Conservation (phyloP, 257 asterid species). For the Paraleonurus japonicus region DNA sequence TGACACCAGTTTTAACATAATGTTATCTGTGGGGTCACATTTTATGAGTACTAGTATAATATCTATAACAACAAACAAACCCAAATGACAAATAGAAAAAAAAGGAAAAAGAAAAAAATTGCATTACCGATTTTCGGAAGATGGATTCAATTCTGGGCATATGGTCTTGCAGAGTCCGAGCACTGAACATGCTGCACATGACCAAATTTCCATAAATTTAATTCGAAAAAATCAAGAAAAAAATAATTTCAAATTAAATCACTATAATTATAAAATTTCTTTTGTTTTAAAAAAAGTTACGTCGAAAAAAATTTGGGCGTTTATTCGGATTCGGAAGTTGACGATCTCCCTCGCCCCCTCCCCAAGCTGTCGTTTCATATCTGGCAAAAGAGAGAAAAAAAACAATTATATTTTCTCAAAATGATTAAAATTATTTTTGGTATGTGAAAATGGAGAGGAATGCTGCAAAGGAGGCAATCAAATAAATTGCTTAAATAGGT, state of each 20-base stretch:
- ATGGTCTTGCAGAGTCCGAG: slow-evolving; percentile 36
- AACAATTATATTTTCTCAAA: not conserved
- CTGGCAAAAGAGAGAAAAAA: slow-evolving; percentile 40
- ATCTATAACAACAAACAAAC: not conserved
- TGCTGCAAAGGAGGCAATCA: not conserved
- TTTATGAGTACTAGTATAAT: no score
- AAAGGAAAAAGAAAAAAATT: not conserved
- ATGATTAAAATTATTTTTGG: not conserved
- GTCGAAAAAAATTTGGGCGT: slow-evolving; percentile 32
- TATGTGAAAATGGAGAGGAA: not conserved
- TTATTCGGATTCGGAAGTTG: slow-evolving; percentile 31
- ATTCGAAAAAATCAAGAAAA: not conserved
- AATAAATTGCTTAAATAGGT: slow-evolving; percentile 19
- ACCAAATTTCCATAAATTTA: not conserved
- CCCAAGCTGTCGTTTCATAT: slow-evolving; percentile 41
- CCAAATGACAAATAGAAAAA: not conserved
- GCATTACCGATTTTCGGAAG: slow-evolving; percentile 48
- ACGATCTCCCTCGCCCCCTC: slow-evolving; percentile 46
- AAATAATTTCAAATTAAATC: not conserved
- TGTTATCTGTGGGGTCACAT: no score
- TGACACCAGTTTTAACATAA: no score
- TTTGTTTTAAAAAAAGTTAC: no score
- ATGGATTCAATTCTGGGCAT: slow-evolving; percentile 44
- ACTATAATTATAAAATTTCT: not conserved
- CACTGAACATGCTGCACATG: slow-evolving; percentile 35